Conservation (phyloP, 345 rosid species). For the Hevea brasiliensis region DNA sequence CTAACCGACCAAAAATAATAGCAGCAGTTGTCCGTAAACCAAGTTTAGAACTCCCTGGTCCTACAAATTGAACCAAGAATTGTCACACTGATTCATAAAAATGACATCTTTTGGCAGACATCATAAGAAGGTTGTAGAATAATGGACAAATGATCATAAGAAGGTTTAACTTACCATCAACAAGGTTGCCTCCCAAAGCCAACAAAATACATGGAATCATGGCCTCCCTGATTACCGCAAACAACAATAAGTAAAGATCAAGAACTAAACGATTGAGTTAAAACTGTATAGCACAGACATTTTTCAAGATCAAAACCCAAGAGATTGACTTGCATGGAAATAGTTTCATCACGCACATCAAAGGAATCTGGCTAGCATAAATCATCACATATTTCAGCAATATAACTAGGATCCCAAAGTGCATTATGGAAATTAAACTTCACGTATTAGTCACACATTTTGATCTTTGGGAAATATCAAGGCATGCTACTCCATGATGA, state of each 20-base stretch:
- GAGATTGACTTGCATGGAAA: neutral
- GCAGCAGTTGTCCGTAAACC: conserved; percentile 89
- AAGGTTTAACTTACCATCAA: conserved; percentile 60
- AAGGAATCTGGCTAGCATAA: neutral
- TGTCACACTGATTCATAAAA: neutral
- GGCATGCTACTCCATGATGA: neutral
- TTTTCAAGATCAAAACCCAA: conserved; percentile 9
- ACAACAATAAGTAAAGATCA: conserved; percentile 6
- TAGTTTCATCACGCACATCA: neutral
- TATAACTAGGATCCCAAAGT: neutral
- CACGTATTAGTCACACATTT: neutral
- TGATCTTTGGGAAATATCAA: neutral
- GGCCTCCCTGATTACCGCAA: conserved; percentile 64
- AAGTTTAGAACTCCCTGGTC: conserved; percentile 96
- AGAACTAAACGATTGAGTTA: neutral
- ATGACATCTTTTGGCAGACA: neutral
- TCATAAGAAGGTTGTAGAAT: neutral
- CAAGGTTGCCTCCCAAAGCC: conserved; percentile 95
- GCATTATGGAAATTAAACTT: neutral
- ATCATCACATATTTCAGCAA: neutral
- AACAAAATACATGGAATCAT: conserved; percentile 96
- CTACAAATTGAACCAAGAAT: conserved; percentile 41
- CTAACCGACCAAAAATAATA: conserved; percentile 70
- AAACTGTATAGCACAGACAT: neutral
- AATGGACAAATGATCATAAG: neutral